Evolutionary conservation across 2,329 filamentous ascomycete species (phyloP).

Genomic region (Alternaria incomplexa): DNA sequence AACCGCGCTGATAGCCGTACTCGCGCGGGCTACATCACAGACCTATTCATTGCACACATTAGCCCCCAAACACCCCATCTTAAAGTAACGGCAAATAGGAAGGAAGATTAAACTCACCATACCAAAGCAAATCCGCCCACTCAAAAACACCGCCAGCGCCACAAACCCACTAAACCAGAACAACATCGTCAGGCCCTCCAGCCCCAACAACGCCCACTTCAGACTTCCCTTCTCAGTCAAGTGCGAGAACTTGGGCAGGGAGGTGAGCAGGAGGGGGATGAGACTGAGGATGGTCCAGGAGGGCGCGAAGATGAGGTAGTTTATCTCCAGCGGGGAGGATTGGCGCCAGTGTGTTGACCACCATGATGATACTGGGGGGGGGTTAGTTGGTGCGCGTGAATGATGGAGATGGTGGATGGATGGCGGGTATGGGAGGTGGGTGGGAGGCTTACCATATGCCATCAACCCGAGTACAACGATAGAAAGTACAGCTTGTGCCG

Average conservation of each 20-base stretch:
- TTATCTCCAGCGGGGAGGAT: conserved; percentile 63
- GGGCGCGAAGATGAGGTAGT: conserved; percentile 80
- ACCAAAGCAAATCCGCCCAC: conserved; percentile 62
- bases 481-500: conserved; percentile 69
- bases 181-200: conserved; percentile 76
- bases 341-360: conserved; percentile 60
- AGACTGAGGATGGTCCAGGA: conserved; percentile 75
- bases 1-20: conserved; percentile 70
- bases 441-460: conserved; percentile 64
- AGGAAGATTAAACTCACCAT: conserved; percentile 24
- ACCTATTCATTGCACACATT: conserved; percentile 28
- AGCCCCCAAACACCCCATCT: neutral
- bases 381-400: neutral
- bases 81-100: no score
- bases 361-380: conserved; percentile 61
- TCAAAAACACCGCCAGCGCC: conserved; percentile 71
- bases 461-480: conserved; percentile 78
- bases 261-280: conserved; percentile 69
- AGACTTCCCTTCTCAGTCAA: conserved; percentile 60
- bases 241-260: conserved; percentile 62
- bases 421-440: neutral
- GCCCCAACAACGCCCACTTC: conserved; percentile 62
- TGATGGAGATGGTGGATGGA: neutral
- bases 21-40: conserved; percentile 69
- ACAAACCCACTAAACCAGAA: conserved; percentile 93